These are phyloP conservation scores for Talaromyces ruber DNA, from an alignment of 495 filamentous ascomycete genomes.

Conservation along the genomic window DNA sequence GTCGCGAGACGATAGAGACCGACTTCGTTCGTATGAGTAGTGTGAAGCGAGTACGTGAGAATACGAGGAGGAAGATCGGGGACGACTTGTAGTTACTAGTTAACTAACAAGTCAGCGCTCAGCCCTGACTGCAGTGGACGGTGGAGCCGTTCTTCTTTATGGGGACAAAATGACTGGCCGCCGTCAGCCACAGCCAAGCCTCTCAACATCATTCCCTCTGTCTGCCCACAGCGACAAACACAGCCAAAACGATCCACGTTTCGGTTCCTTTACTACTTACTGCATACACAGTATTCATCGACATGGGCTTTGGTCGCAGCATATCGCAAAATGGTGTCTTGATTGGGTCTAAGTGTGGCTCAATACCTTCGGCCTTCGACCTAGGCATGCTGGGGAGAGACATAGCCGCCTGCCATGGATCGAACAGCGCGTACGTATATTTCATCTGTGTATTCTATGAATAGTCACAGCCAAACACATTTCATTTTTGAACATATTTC, in stretches of 20 bases:
- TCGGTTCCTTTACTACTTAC: not conserved
- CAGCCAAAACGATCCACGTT: not conserved
- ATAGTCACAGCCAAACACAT: not conserved
- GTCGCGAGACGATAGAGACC: too few species aligned
- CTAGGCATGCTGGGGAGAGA: too few species aligned
- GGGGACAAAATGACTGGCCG: not conserved
- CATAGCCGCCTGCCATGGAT: too few species aligned
- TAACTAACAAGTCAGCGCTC: not conserved
- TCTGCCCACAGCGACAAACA: not conserved
- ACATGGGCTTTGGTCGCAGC: too few species aligned
- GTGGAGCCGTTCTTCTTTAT: too few species aligned
- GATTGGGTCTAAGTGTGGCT: not conserved
- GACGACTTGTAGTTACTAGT: not conserved
- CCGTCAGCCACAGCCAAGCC: not conserved
- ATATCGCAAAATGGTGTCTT: not conserved
- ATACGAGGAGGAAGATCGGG: conserved; percentile 1
- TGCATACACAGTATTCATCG: too few species aligned
- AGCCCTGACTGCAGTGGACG: not conserved
- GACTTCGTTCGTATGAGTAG: conserved; percentile 4
- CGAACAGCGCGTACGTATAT: too few species aligned
- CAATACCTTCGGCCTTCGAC: not conserved
- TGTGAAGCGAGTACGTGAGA: conserved; percentile 8
- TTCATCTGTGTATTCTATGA: not conserved
- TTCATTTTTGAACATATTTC: not conserved
- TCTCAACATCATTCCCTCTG: not conserved